These are phyloP conservation scores for Aspergillus sclerotialis DNA, from an alignment of 2,329 filamentous ascomycete species.

Conservation along the genomic window DNA sequence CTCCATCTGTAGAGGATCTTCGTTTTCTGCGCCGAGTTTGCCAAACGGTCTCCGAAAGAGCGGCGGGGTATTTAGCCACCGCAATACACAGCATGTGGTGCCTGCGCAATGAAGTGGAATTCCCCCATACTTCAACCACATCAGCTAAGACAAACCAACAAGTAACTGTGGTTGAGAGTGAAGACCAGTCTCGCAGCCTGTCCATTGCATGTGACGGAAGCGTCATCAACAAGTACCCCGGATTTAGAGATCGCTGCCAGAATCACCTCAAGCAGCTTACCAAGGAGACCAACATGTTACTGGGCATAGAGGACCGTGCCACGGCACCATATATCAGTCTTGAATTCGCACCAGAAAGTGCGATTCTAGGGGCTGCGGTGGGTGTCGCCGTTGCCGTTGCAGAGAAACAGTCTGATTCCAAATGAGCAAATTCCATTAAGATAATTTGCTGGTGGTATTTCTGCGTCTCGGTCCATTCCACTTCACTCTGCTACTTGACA, in stretches of 20 bases:
- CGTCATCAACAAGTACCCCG: slow-evolving; percentile 47
- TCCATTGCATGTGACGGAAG: slow-evolving; percentile 47
- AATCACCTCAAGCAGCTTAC: slow-evolving; percentile 36
- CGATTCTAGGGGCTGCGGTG: slow-evolving; percentile 41
- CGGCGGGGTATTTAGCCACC: slow-evolving; percentile 56
- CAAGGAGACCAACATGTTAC: slow-evolving; percentile 16
- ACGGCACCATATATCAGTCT: slow-evolving; percentile 28
- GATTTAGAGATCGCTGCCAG: slow-evolving; percentile 40
- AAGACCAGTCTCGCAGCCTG: slow-evolving; percentile 24
- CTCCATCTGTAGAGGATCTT: slow-evolving; percentile 44
- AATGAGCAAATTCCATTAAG: not conserved
- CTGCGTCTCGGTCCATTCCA: no score
- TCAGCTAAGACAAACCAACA: slow-evolving; percentile 22
- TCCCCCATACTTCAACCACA: slow-evolving; percentile 16
- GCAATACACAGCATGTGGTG: slow-evolving; percentile 57
- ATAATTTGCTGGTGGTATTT: no score
- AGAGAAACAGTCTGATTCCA: slow-evolving; percentile 12
- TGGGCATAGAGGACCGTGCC: slow-evolving; percentile 5
- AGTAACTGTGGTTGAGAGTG: slow-evolving; percentile 27
- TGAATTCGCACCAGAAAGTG: slow-evolving; percentile 37
- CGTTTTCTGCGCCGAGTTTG: slow-evolving; percentile 49
- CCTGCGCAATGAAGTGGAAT: slow-evolving; percentile 46
- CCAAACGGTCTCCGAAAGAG: slow-evolving; percentile 50
- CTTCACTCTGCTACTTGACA: no score
- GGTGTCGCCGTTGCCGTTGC: slow-evolving; percentile 39